A percentile compares a stretch with the other conserved stretches of the same genome.
Evolutionary conservation across 176 grass and related monocot genomes (phyloP).

Genomic region (Rhipidocladum racemiflorum): DNA sequence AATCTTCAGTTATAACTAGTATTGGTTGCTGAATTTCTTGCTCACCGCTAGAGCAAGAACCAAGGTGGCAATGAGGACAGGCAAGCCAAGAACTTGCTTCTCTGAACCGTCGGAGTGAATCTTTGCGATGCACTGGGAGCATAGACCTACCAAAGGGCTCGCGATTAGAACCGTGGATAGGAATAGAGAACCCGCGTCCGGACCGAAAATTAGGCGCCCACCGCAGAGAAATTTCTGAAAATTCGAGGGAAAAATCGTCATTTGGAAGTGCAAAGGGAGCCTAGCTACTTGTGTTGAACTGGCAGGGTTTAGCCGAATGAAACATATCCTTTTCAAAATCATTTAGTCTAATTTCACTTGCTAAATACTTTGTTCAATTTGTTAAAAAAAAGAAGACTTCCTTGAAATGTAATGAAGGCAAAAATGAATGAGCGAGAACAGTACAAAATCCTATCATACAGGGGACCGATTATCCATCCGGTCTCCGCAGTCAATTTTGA

Average conservation of each 20-base stretch:
- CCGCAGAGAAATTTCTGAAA: constrained; percentile 82
- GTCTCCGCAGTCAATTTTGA: background rate
- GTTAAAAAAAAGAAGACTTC: background rate
- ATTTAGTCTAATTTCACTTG: background rate
- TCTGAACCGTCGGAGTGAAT: constrained; percentile 19
- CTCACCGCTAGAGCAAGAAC: constrained; percentile 46
- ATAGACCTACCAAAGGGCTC: constrained; percentile 50
- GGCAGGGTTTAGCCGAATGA: background rate
- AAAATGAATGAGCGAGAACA: background rate
- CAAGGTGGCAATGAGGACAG: constrained; percentile 44
- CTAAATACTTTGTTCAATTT: background rate
- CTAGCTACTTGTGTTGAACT: background rate
- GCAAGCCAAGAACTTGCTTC: constrained; percentile 52
- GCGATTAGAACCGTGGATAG: constrained; percentile 58
- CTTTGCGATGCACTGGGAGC: constrained; percentile 69
- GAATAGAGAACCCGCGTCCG: constrained; percentile 66
- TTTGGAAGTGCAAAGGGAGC: background rate
- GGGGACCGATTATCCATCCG: background rate
- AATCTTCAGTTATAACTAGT: background rate
- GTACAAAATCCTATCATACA: background rate
- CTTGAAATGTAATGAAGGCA: background rate
- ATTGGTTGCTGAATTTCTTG: background rate
- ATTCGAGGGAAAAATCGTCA: background rate
- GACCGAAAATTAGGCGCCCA: constrained; percentile 87
- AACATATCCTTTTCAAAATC: background rate